phyloP scores from a whole-genome alignment of 1,284 basidiomycete genomes.

The Sporisorium reilianum region DNA sequence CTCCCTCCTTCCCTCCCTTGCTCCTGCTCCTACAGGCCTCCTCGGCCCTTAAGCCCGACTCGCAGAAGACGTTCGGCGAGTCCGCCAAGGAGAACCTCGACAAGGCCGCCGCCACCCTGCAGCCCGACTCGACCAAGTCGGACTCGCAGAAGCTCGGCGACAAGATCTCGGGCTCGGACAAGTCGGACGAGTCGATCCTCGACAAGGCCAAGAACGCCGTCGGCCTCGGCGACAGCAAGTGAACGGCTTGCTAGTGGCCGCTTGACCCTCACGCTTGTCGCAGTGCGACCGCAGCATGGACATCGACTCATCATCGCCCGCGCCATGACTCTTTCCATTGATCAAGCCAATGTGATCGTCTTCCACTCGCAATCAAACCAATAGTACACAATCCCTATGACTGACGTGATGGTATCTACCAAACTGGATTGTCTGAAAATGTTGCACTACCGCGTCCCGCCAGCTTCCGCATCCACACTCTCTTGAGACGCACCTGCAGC shows the following conservation, averaged over 20 bases:
- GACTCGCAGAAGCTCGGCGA: slow-evolving; percentile 73
- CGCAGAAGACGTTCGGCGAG: slow-evolving; percentile 52
- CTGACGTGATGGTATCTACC: not conserved
- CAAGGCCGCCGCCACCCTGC: slow-evolving; percentile 63
- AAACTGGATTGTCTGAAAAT: not conserved
- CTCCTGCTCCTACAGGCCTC: slow-evolving; percentile 19
- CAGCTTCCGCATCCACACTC: not conserved
- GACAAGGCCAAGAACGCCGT: slow-evolving; percentile 60
- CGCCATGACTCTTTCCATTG: not conserved
- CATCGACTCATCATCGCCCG: not conserved
- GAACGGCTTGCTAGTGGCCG: slow-evolving; percentile 3
- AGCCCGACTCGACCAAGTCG: slow-evolving; percentile 70
- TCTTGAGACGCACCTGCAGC: slow-evolving; percentile 4
- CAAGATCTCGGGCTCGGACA: slow-evolving; percentile 71
- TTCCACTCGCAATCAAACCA: not conserved
- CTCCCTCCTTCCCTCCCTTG: not conserved
- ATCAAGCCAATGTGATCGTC: not conserved
- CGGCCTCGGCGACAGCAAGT: slow-evolving; percentile 49
- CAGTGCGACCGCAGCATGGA: not conserved
- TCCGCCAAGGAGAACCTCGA: slow-evolving; percentile 59
- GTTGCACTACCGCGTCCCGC: not conserved
- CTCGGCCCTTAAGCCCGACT: slow-evolving; percentile 58
- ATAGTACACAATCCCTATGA: not conserved
- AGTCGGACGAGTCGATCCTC: slow-evolving; percentile 53
- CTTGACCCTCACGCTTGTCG: not conserved